Evolutionary conservation across 2,329 filamentous ascomycete genomes (phyloP).

Genomic region (Cytospora leucostoma): DNA sequence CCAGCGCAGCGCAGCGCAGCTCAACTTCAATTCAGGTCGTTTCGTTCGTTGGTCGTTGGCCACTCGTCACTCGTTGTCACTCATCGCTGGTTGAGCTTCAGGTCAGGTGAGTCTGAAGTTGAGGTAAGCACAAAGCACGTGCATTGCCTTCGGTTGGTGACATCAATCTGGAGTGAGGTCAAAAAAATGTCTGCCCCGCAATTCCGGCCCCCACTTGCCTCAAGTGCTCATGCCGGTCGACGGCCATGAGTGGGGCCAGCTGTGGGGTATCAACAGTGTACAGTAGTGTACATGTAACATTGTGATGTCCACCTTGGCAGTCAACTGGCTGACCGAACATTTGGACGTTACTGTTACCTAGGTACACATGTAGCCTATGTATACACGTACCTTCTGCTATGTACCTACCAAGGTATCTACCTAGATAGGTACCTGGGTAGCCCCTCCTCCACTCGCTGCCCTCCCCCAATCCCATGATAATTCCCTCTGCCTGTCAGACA

Average conservation of each 20-base stretch:
- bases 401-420: not conserved
- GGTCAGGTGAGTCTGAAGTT: not conserved
- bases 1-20: no score
- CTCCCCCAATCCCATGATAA: no score
- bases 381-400: not conserved
- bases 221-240: no score
- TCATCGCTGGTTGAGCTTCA: not conserved
- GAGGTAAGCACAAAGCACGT: not conserved
- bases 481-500: no score
- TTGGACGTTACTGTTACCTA: not conserved
- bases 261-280: no score
- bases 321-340: not conserved
- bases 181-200: constrained; percentile 17
- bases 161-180: not conserved
- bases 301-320: no score
- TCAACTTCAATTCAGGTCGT: not conserved
- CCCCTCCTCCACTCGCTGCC: no score
- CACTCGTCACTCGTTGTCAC: no score
- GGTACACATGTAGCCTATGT: not conserved
- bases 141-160: not conserved
- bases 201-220: constrained; percentile 19
- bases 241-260: no score
- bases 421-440: not conserved
- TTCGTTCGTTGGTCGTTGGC: not conserved
- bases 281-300: no score